Evolutionary conservation across 306 rosid genomes (phyloP).

Genomic region (Fagus sylvatica): DNA sequence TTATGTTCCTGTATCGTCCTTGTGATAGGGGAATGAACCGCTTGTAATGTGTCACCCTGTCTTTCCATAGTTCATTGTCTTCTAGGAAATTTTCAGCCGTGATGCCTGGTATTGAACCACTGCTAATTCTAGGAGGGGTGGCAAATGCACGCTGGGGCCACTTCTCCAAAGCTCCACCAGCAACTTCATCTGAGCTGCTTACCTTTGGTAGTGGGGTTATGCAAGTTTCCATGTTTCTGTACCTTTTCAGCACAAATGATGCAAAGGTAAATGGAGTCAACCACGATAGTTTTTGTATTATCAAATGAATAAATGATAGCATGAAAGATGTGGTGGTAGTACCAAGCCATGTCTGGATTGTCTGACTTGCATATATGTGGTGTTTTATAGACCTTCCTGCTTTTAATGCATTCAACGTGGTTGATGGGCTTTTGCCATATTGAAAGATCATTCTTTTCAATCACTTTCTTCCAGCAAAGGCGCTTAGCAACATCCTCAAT

Average conservation of each 20-base stretch:
- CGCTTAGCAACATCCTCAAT: conserved; percentile 70
- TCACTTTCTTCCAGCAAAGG: conserved; percentile 83
- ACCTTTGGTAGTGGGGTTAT: conserved; percentile 85
- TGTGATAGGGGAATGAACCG: conserved; percentile 49
- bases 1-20: conserved; percentile 70
- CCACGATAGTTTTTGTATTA: neutral
- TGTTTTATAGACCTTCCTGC: conserved; percentile 51
- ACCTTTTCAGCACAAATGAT: conserved; percentile 48
- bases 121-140: conserved; percentile 71
- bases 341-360: conserved; percentile 82
- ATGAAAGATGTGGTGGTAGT: conserved; percentile 17
- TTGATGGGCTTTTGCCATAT: conserved; percentile 90
- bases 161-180: conserved; percentile 80
- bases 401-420: conserved; percentile 67
- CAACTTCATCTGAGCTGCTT: conserved; percentile 42
- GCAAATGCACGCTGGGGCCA: conserved; percentile 91
- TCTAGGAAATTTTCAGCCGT: conserved; percentile 49
- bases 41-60: conserved; percentile 67
- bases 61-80: conserved; percentile 73
- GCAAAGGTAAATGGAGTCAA: conserved; percentile 10
- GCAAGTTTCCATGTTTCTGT: conserved; percentile 73
- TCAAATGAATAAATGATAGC: neutral
- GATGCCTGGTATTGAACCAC: conserved; percentile 65
- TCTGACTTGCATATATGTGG: conserved; percentile 80
- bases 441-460: conserved; percentile 68